phyloP scores from a whole-genome alignment of 495 filamentous ascomycete genomes.

The Penicillium dipodomyicola region DNA sequence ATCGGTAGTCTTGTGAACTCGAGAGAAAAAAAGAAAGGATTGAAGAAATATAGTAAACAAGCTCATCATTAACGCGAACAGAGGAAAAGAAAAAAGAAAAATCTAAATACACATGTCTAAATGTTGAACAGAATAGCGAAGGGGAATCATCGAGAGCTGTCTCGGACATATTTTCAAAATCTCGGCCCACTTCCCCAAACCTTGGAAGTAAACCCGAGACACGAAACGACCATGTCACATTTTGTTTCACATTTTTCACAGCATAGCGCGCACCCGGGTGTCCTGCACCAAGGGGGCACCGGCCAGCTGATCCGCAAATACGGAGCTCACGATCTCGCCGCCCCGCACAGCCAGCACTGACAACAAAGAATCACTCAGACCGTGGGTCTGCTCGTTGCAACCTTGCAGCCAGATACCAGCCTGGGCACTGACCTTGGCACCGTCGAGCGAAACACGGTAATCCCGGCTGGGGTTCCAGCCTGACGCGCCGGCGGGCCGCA shows the following conservation, averaged over 20 bases:
- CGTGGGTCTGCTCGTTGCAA: constrained; percentile 89
- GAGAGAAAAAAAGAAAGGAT: neutral
- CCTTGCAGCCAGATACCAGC: constrained; percentile 91
- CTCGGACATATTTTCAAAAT: constrained; percentile 3
- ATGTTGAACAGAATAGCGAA: constrained; percentile 8
- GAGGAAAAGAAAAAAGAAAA: too few relatives aligned
- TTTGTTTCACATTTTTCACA: constrained; percentile 22
- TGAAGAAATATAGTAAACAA: neutral
- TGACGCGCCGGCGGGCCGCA: constrained; percentile 56
- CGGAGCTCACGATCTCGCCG: constrained; percentile 72
- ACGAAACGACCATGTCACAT: neutral
- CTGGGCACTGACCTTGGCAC: constrained; percentile 57
- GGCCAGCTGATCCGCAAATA: constrained; percentile 58
- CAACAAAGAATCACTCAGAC: constrained; percentile 76
- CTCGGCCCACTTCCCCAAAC: constrained; percentile 1
- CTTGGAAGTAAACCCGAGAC: neutral
- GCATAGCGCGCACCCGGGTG: constrained; percentile 43
- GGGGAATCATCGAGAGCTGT: constrained; percentile 11
- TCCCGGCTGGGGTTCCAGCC: constrained; percentile 52
- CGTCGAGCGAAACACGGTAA: constrained; percentile 70
- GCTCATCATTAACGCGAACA: constrained; percentile 10
- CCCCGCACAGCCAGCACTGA: constrained; percentile 73
- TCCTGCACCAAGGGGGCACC: constrained; percentile 36
- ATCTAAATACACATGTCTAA: constrained; percentile 11
- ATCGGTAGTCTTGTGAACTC: neutral